A percentile compares a stretch with the other conserved stretches of the same genome.
Conservation (phyloP, 345 rosid genomes). For the Citrus maxima region DNA sequence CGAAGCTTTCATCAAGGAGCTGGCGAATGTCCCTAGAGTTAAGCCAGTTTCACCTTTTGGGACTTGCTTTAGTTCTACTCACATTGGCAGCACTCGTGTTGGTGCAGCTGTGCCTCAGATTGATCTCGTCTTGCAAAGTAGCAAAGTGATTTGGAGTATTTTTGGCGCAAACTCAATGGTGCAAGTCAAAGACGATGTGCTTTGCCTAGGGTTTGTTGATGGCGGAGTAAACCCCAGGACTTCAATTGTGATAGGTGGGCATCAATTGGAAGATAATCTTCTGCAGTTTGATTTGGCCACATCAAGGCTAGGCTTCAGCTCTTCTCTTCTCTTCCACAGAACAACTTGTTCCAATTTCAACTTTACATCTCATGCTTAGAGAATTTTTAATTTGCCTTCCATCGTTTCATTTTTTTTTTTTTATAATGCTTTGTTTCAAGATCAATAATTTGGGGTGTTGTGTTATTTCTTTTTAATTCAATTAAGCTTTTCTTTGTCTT, state of each 20-base stretch:
- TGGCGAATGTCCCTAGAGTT: constrained; percentile 12
- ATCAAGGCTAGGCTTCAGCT: too few species aligned
- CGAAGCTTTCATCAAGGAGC: constrained; percentile 14
- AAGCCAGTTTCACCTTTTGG: constrained; percentile 14
- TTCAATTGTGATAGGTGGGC: constrained; percentile 16
- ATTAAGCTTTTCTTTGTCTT: too few species aligned
- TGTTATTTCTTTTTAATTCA: too few species aligned
- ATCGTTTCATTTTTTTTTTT: too few species aligned
- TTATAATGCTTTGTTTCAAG: background rate
- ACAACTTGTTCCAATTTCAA: too few species aligned
- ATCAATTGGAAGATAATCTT: constrained; percentile 15
- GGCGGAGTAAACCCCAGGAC: background rate
- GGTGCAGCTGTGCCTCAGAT: constrained; percentile 22
- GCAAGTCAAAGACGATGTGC: constrained; percentile 17
- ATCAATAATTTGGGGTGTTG: too few species aligned
- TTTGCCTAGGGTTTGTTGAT: constrained; percentile 25
- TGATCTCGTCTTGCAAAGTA: constrained; percentile 16
- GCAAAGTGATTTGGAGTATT: constrained; percentile 18
- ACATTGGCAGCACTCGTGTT: background rate
- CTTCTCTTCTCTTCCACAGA: too few species aligned
- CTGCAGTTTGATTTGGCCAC: background rate
- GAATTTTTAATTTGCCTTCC: background rate
- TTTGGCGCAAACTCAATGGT: constrained; percentile 28
- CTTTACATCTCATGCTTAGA: too few species aligned
- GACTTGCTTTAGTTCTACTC: constrained; percentile 10